Evolutionary conservation across 164 flowering plant genomes (phyloP).

Genomic region (Protea cynaroides): DNA sequence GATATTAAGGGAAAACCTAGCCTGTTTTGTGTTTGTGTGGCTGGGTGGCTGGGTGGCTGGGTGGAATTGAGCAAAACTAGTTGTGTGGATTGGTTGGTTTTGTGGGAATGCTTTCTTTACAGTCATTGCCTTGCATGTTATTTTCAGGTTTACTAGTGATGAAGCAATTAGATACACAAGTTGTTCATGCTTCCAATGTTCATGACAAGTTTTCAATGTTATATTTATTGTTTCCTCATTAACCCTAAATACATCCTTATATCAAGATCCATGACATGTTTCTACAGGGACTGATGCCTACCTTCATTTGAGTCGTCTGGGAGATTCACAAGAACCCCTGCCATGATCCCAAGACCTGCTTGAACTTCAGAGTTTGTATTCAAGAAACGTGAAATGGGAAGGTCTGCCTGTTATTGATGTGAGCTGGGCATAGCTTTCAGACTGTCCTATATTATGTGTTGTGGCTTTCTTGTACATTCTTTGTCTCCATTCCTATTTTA

Average conservation of each 20-base stretch:
- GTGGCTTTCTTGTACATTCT: not conserved
- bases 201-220: not conserved
- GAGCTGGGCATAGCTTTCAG: not conserved
- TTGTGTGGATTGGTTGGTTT: no score
- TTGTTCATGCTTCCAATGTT: not conserved
- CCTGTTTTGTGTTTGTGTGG: no score
- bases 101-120: no score
- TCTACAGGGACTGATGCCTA: constrained; percentile 70
- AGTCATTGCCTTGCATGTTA: no score
- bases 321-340: constrained; percentile 69
- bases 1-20: no score
- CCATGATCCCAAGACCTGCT: constrained; percentile 27
- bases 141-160: no score
- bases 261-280: not conserved
- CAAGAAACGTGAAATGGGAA: not conserved
- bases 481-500: constrained; percentile 6
- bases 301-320: constrained; percentile 69
- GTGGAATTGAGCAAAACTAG: no score
- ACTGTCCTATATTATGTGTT: not conserved
- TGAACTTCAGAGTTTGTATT: not conserved
- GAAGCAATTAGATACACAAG: no score
- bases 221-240: not conserved
- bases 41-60: no score
- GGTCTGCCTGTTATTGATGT: not conserved
- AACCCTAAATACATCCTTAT: not conserved